A percentile compares a stretch with the other conserved stretches of the same genome.
These are phyloP conservation scores for Aleurites moluccanus DNA, from an alignment of 441 rosid genomes.

Conservation along the genomic window DNA sequence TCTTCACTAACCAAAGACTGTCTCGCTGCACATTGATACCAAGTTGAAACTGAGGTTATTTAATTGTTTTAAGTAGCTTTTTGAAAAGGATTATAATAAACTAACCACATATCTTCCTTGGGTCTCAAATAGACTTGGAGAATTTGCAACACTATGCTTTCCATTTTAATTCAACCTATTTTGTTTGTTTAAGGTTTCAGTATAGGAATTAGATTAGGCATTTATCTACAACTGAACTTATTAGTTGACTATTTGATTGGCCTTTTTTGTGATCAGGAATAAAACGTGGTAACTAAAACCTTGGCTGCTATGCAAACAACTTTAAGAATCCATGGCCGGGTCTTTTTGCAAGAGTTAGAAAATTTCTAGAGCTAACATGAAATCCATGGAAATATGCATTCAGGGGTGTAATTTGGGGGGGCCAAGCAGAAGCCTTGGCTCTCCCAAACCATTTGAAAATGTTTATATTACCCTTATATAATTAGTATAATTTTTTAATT, in stretches of 20 bases:
- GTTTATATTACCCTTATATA: too few species aligned
- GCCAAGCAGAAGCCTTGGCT: too few species aligned
- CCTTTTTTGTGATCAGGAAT: background rate
- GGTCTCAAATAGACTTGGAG: background rate
- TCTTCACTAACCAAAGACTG: background rate
- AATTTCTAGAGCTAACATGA: background rate
- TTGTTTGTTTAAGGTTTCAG: background rate
- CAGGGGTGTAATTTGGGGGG: too few species aligned
- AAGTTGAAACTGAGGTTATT: background rate
- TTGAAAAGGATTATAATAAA: background rate
- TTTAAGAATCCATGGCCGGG: background rate
- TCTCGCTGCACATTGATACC: background rate
- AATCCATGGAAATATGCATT: background rate
- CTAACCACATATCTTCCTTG: background rate
- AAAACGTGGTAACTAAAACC: background rate
- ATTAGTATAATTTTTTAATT: too few species aligned
- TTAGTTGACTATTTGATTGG: background rate
- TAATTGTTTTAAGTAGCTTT: background rate
- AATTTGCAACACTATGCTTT: background rate
- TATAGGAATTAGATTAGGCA: background rate
- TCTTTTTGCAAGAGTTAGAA: background rate
- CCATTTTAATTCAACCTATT: background rate
- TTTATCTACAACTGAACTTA: background rate
- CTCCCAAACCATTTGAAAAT: too few species aligned
- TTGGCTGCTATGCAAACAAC: background rate